These are phyloP conservation scores for Lepidium africanum DNA, from an alignment of 345 rosid genomes.

Conservation along the genomic window DNA sequence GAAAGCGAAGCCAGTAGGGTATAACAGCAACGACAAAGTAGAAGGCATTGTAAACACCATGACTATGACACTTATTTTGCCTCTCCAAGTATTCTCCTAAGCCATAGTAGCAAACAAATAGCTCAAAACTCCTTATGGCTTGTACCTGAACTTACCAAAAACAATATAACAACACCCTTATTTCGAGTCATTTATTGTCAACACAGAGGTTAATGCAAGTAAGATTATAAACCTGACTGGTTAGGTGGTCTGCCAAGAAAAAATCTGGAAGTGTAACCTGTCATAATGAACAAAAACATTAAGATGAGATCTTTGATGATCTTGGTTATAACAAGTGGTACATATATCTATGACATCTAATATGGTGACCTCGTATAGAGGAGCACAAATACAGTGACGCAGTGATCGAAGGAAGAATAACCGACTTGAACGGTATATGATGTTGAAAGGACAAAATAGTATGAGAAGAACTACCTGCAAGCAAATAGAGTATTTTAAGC, in stretches of 20 bases:
- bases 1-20: constrained; percentile 63
- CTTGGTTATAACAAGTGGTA: background rate
- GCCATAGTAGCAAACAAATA: constrained; percentile 70
- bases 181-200: background rate
- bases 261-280: constrained; percentile 65
- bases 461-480: constrained; percentile 39
- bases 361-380: constrained; percentile 33
- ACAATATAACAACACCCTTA: background rate
- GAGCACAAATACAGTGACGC: constrained; percentile 34
- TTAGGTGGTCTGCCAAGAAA: constrained; percentile 54
- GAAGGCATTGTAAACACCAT: constrained; percentile 51
- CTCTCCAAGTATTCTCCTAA: constrained; percentile 49
- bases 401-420: constrained; percentile 30
- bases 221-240: constrained; percentile 45
- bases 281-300: constrained; percentile 7
- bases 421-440: constrained; percentile 40
- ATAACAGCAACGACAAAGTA: constrained; percentile 53
- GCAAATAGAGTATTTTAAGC: background rate
- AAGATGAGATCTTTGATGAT: background rate
- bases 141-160: constrained; percentile 40
- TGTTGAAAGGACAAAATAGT: constrained; percentile 48
- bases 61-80: constrained; percentile 52
- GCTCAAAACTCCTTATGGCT: constrained; percentile 56
- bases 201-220: background rate
- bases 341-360: background rate